These are phyloP conservation scores for Penicillium psychrosexuale DNA, from an alignment of 2,329 filamentous ascomycete genomes.

Conservation along the genomic window DNA sequence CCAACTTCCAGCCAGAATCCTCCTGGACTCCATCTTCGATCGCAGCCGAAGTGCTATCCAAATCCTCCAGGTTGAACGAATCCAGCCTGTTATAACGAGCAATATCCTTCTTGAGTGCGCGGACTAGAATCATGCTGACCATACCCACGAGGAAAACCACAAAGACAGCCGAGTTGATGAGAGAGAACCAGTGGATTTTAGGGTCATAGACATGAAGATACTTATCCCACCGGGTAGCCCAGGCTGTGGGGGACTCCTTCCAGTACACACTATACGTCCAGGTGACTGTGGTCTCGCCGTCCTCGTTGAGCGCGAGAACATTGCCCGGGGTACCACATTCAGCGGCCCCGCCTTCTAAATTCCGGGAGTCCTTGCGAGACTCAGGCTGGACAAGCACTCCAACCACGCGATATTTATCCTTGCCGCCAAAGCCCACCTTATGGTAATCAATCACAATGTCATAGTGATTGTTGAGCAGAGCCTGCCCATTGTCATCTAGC, in stretches of 20 bases:
- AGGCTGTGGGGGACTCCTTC: slow-evolving; percentile 77
- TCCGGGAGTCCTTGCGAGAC: slow-evolving; percentile 61
- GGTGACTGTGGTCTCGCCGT: slow-evolving; percentile 63
- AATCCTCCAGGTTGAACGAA: slow-evolving; percentile 82
- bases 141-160: slow-evolving; percentile 88
- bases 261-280: slow-evolving; percentile 95
- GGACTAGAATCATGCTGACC: slow-evolving; percentile 85
- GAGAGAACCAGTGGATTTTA: slow-evolving; percentile 98
- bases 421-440: slow-evolving; percentile 56
- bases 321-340: slow-evolving; percentile 62
- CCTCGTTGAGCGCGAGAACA: slow-evolving; percentile 63
- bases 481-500: slow-evolving; percentile 52
- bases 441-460: slow-evolving; percentile 94
- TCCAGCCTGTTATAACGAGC: slow-evolving; percentile 94
- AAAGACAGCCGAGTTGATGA: slow-evolving; percentile 93
- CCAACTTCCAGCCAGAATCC: slow-evolving; percentile 97
- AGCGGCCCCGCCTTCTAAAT: slow-evolving; percentile 50
- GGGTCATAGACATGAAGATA: slow-evolving; percentile 96
- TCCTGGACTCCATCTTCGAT: slow-evolving; percentile 93
- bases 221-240: slow-evolving; percentile 98
- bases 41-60: slow-evolving; percentile 69
- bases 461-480: slow-evolving; percentile 87
- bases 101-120: slow-evolving; percentile 91
- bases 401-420: slow-evolving; percentile 77
- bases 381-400: slow-evolving; percentile 84